These are phyloP conservation scores for Globisporangium nagaii DNA, from an alignment of 352 stramenopile genomes.

Conservation along the genomic window DNA sequence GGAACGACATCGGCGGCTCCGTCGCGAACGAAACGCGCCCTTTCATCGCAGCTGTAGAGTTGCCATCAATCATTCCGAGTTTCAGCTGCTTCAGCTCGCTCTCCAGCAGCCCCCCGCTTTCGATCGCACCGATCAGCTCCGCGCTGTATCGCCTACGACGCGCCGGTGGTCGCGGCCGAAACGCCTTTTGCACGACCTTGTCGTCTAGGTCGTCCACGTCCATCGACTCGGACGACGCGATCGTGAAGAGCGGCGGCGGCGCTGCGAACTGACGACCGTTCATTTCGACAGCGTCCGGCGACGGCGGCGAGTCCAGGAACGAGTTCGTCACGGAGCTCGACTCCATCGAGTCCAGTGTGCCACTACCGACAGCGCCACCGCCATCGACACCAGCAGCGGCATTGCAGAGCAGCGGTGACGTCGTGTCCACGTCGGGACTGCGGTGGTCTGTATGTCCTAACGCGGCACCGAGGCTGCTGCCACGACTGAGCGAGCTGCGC, in stretches of 20 bases:
- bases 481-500: conserved; percentile 7
- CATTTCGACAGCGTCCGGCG: conserved; percentile 2
- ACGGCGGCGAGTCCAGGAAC: conserved; percentile 11
- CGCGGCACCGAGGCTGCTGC: not conserved
- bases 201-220: conserved; percentile 9
- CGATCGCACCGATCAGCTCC: conserved; percentile 61
- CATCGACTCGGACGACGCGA: conserved; percentile 25
- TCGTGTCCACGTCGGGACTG: not conserved
- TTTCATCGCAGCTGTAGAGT: too few relatives aligned
- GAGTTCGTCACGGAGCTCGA: conserved; percentile 6
- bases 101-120: conserved; percentile 44
- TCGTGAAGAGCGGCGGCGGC: conserved; percentile 19
- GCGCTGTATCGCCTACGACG: conserved; percentile 51
- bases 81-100: conserved; percentile 22
- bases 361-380: not conserved
- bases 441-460: not conserved
- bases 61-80: conserved; percentile 6
- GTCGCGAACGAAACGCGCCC: conserved; percentile 8
- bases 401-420: conserved; percentile 8
- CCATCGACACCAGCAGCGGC: too few relatives aligned
- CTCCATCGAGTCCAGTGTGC: conserved; percentile 5
- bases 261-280: not conserved
- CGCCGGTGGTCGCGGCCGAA: conserved; percentile 4
- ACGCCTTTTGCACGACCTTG: conserved; percentile 4
- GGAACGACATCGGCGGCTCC: conserved; percentile 20